Conservation (phyloP, 2,329 filamentous ascomycete genomes). For the Pestalotiopsis sp. region DNA sequence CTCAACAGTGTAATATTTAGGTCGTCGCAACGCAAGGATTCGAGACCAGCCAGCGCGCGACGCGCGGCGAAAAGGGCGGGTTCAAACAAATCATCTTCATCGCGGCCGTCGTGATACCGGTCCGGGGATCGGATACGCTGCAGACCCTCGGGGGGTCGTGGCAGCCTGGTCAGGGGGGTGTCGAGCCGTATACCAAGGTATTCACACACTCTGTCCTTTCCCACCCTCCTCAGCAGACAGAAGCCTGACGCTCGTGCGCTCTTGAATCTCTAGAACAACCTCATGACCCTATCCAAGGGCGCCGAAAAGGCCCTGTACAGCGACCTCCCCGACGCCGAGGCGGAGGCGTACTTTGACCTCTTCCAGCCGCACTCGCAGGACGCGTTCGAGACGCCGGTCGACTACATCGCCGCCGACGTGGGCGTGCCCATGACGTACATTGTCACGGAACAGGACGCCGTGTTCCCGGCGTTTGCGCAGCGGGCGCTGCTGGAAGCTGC, state of each 20-base stretch:
- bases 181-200: slow-evolving; percentile 7
- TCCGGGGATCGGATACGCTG: slow-evolving; percentile 1
- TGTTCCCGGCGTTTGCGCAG: slow-evolving; percentile 5
- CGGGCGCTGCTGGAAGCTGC: neutral
- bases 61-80: neutral
- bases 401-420: slow-evolving; percentile 17
- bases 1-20: neutral
- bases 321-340: slow-evolving; percentile 15
- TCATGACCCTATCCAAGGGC: slow-evolving; percentile 7
- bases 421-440: slow-evolving; percentile 18
- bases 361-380: slow-evolving; percentile 18
- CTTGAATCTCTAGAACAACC: slow-evolving; percentile 6
- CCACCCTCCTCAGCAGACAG: neutral
- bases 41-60: neutral
- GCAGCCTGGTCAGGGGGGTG: neutral
- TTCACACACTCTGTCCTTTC: neutral
- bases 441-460: slow-evolving; percentile 16
- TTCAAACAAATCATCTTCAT: slow-evolving; percentile 8
- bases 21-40: slow-evolving; percentile 3
- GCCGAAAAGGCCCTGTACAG: slow-evolving; percentile 18
- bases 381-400: slow-evolving; percentile 18
- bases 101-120: neutral
- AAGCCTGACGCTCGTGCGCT: neutral
- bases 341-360: slow-evolving; percentile 13
- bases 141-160: slow-evolving; percentile 3